Evolutionary conservation across 352 stramenopile species (phyloP), one percentile per base, ranked within the genome.

Genomic region (Phytophthora nicotianae): DNA sequence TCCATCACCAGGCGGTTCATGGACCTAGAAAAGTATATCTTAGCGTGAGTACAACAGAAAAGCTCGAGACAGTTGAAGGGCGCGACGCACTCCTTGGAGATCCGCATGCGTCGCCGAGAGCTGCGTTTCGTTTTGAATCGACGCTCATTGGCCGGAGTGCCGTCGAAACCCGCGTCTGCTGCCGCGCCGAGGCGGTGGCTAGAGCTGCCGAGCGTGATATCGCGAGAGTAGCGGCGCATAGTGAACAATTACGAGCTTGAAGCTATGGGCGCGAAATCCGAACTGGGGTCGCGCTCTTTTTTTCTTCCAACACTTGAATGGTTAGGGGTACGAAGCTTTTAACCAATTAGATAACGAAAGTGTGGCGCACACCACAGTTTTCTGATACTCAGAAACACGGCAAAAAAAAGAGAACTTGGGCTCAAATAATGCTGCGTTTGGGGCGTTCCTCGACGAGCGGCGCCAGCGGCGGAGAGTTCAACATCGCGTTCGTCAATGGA

Each of bases 1-100:
- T 92, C 81, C 83, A 92, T 90, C 59, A 92, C 83, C 11, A 92
- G 53, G 8, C 81, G 79, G 50, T 92, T 88, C 83, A 92, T 92
- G 1, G 69, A 87, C 50, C 83, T 92, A 20, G n/a, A 33, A 43
- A 8, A 41, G 5, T 20, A 21, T 37, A 65, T 48, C 41, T 40
- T 14, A 62, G 46, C 24, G 38, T 70, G 17, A 59, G 41, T 47
- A 27, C 47, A 37, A 17, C 32, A 17, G 17, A 10, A 26, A 27
- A 33, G 17, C 42, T 60, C 16, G n/a, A n/a, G 24, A 19, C 2
- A 50, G n/a, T 50, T 58, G 20, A 52, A 41, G n/a, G 43, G 33
- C 9, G 11, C 5, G 16, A 29, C 76, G 32, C 46, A 91, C 82
- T 91, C 82, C 67, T 89, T 91, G 4, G 82, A 89, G 41, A 89